Base-by-base conservation (phyloP, 139 green algal genomes). In the Pycnococcus provasolii region DNA sequence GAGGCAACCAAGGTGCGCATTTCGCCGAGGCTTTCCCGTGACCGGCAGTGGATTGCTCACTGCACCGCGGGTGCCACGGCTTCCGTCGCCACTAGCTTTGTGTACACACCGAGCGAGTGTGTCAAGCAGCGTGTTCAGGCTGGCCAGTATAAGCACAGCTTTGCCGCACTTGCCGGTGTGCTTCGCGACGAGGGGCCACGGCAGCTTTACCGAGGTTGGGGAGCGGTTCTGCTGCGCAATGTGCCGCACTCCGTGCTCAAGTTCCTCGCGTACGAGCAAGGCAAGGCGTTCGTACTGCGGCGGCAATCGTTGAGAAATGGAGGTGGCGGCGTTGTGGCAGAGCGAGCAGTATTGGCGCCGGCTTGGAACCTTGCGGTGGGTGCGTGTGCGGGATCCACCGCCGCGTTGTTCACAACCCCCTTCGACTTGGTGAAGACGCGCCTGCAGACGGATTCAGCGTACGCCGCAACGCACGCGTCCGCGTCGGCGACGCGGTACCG, bases 391-490 rank as follows among this genome's bases (percentile, higher is more conserved):
- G 78, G 72, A 3, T 69, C 60, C 45, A 83, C 75, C 13, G 78
- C 69, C n/a, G 78, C 78, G 15, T 66, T 83, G 37, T 70, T 76
- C 64, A 83, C 77, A 2, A 83, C 77, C 6, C 77, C 78, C 41
- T 81, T 84, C 58, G 78, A 84, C 58, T 62, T 81, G 3, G 46
- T 83, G 13, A 84, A 84, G 77, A 84, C 78, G 2, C 47, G 77
- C 26, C 57, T 83, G 53, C 77, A 83, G 53, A 77, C 76, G 2
- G 71, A 81, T 39, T 74, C 68, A 58, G 75, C 60, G 40, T n/a
- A 7, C 8, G 45, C n/a, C 40, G 41, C 47, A 6, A 13, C 42
- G 42, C 4, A 43, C 37, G 26, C 3, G 45, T 62, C 5, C 26
- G 47, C 4, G 3, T 40, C 52, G 55, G n/a, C 3, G 39, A 54